Evolutionary conservation across 768 basidiomycete species (phyloP).

Genomic region (Hygrophorus pudorinus): DNA sequence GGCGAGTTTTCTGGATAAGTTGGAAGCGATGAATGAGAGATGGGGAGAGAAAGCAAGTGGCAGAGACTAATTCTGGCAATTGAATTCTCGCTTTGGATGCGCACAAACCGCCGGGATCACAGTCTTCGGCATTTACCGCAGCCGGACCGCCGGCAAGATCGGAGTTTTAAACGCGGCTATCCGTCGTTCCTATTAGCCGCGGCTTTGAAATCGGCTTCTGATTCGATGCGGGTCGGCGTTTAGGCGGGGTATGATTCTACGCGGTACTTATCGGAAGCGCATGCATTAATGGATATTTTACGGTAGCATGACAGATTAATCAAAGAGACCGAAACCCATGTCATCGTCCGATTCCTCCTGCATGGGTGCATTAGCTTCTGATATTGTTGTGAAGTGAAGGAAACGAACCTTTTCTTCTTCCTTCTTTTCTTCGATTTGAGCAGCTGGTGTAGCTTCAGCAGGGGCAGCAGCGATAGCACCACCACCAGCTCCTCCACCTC

Average conservation of each 20-base stretch:
- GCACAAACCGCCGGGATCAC: not conserved
- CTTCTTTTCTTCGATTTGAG: conserved; percentile 77
- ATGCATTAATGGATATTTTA: too few species aligned
- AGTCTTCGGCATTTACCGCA: not conserved
- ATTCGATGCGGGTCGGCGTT: not conserved
- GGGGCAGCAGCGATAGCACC: conserved; percentile 41
- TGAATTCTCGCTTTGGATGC: too few species aligned
- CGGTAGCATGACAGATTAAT: conserved; percentile 37
- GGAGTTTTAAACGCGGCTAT: not conserved
- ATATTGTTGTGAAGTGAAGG: not conserved
- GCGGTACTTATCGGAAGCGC: too few species aligned
- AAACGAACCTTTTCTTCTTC: conserved; percentile 72
- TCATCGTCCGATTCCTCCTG: conserved; percentile 96
- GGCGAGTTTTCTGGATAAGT: conserved; percentile 11
- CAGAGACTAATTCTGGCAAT: too few species aligned
- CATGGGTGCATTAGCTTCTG: conserved; percentile 6
- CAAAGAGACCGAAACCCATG: conserved; percentile 99
- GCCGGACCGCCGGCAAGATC: conserved; percentile 1
- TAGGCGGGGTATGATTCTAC: too few species aligned
- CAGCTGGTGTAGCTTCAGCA: conserved; percentile 48
- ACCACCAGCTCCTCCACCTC: conserved; percentile 68
- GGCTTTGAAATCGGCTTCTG: not conserved
- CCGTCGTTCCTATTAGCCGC: not conserved
- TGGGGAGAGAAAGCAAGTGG: too few species aligned
- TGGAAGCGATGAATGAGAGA: too few species aligned